Evolutionary conservation across 129 eudicot species (phyloP), one percentile per base, ranked within the genome.

Genomic region (Smallanthus sonchifolius): DNA sequence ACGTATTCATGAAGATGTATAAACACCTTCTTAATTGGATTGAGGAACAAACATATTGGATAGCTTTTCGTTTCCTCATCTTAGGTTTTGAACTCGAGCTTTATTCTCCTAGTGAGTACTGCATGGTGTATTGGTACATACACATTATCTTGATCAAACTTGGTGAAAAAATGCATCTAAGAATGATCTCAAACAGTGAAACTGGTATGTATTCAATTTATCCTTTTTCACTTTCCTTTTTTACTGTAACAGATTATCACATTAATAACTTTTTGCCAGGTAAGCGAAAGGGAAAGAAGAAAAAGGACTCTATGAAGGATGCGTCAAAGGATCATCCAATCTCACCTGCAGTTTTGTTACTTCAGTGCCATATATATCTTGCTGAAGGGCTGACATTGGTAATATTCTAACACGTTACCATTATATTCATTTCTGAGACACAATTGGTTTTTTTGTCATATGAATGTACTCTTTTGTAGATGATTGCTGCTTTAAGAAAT

Each of bases 41-140:
- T 38, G 98, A 93, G 80, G 98, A 93, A 89, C 89, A 90, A 82
- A 90, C 97, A 52, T 93, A 90, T 73, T 93, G 98, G 98, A 90
- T 93, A 63, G 95, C 96, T 75, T 85, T 73, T 13, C 98, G 98
- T 51, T 93, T 93, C 75, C 89, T 93, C 49, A 75, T 82, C 43
- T 69, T 93, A 86, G 98, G 98, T 45, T 93, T 93, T 76, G 97
- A 93, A 79, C 82, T 93, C 78, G 97, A 93, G 74, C 86, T 93
- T 62, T 93, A 93, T 81, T 90, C 98, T 28, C 82, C 95, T 17
- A 76, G 81, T 49, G 98, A 93, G 77, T 93, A 88, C 79, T 93
- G 98, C 96, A 93, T 93, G 98, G 98, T 90, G 0, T 93, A 93
- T 81, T 93, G 98, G 98, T 93, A 93, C 81, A 82, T 86, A 54